These are phyloP conservation scores for Beauveria pseudobassiana DNA, from an alignment of 2,329 filamentous ascomycete genomes.

Conservation along the genomic window DNA sequence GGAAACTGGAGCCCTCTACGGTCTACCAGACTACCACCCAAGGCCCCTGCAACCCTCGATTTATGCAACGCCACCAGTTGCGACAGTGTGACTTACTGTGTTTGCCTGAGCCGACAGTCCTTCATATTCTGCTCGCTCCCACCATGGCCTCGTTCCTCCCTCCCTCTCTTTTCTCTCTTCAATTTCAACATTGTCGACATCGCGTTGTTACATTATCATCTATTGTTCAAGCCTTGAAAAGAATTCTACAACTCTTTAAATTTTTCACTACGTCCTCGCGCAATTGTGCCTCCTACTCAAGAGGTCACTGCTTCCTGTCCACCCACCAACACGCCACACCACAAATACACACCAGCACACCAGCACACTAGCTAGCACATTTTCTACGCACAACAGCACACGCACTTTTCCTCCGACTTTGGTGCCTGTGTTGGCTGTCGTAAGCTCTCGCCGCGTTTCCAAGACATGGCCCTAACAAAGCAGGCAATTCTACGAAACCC, in stretches of 20 bases:
- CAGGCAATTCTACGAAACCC: conserved; percentile 49
- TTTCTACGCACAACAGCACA: conserved; percentile 17
- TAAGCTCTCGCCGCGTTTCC: conserved; percentile 34
- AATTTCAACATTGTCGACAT: not conserved
- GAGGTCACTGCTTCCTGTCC: not conserved
- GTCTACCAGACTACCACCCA: not conserved
- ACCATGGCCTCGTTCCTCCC: conserved; percentile 11
- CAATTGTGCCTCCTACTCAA: not conserved
- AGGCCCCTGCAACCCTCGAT: not conserved
- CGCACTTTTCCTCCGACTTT: conserved; percentile 12
- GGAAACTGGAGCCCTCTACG: conserved; percentile 3
- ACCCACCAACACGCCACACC: not conserved
- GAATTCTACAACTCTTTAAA: not conserved
- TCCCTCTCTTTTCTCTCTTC: conserved; percentile 11
- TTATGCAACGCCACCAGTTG: conserved; percentile 13
- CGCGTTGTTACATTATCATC: not conserved
- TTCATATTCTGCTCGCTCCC: conserved; percentile 12
- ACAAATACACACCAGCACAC: not conserved
- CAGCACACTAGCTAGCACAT: not conserved
- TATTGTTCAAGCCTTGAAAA: not conserved
- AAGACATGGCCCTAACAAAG: conserved; percentile 45
- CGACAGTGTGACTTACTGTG: conserved; percentile 11
- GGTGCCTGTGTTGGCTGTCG: conserved; percentile 34
- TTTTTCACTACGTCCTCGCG: not conserved
- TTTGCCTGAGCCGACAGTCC: not conserved